phyloP scores from a whole-genome alignment of 1,284 basidiomycete genomes.

The Gomphus sp. region DNA sequence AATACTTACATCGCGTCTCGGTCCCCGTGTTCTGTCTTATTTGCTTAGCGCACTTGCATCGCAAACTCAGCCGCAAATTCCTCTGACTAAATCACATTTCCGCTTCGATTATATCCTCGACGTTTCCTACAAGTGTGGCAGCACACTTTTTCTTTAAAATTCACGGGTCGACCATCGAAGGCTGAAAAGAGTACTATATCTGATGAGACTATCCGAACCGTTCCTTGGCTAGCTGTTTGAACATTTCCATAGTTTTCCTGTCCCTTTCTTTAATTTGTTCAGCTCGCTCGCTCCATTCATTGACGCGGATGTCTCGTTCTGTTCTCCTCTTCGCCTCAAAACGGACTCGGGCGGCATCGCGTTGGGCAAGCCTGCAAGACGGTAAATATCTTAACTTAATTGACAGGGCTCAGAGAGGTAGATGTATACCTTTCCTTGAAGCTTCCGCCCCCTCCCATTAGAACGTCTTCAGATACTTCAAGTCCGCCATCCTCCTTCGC shows the following conservation, averaged over 20 bases:
- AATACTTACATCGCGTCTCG: too few relatives aligned
- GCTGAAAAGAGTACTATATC: too few relatives aligned
- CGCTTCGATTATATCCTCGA: too few relatives aligned
- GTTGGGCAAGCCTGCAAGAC: slow-evolving; percentile 44
- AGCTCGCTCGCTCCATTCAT: slow-evolving; percentile 24
- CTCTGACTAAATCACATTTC: too few relatives aligned
- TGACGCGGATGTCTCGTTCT: slow-evolving; percentile 35
- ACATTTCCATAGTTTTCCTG: slow-evolving; percentile 77
- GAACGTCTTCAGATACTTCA: slow-evolving; percentile 56
- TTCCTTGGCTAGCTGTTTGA: slow-evolving; percentile 68
- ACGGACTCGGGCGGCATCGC: slow-evolving; percentile 53
- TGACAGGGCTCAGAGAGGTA: not conserved
- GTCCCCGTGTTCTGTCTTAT: too few relatives aligned
- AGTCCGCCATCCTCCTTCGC: slow-evolving; percentile 56
- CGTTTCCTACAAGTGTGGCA: too few relatives aligned
- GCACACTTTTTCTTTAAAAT: too few relatives aligned
- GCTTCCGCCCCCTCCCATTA: slow-evolving; percentile 67
- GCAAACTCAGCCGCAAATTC: too few relatives aligned
- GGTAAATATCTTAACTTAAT: slow-evolving; percentile 4
- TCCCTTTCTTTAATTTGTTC: slow-evolving; percentile 58
- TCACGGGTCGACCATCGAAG: too few relatives aligned
- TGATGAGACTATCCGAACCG: slow-evolving; percentile 43
- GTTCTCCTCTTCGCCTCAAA: slow-evolving; percentile 39
- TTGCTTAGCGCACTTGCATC: too few relatives aligned
- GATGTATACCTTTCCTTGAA: slow-evolving; percentile 54